Conservation (phyloP, 2,329 filamentous ascomycete genomes). For the Aspergillus pseudotamarii region DNA sequence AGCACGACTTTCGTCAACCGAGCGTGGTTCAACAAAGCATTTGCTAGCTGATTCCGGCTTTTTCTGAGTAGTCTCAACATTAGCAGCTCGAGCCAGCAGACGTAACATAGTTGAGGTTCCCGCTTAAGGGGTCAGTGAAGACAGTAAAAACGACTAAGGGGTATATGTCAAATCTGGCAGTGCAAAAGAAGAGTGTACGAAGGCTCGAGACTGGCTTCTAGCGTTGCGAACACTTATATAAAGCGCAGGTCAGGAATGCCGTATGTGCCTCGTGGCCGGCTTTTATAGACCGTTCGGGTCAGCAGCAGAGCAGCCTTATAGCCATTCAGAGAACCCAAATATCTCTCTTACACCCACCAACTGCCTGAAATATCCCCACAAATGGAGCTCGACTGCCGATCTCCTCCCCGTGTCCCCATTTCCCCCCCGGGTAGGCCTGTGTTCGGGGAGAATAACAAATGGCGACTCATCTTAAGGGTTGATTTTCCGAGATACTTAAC, state of each 20-base stretch:
- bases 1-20: slow-evolving; percentile 36
- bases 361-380: background rate
- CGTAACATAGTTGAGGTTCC: background rate
- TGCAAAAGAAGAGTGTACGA: background rate
- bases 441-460: background rate
- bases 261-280: background rate
- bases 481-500: background rate
- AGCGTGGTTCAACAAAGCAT: slow-evolving; percentile 32
- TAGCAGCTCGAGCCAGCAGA: background rate
- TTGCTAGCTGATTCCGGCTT: background rate
- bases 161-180: background rate
- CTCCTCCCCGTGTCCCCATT: background rate
- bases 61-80: background rate
- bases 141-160: background rate
- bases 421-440: background rate
- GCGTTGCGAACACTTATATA: background rate
- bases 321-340: background rate
- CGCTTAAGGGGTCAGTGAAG: background rate
- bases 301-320: background rate
- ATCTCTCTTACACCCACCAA: background rate
- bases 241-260: background rate
- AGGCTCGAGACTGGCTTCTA: background rate
- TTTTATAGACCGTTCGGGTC: background rate
- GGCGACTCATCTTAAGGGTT: background rate
- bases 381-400: background rate